Evolutionary conservation across 176 grass and related monocot genomes (phyloP), one percentile per base, ranked within the genome.

Genomic region (Paspalum vaginatum): DNA sequence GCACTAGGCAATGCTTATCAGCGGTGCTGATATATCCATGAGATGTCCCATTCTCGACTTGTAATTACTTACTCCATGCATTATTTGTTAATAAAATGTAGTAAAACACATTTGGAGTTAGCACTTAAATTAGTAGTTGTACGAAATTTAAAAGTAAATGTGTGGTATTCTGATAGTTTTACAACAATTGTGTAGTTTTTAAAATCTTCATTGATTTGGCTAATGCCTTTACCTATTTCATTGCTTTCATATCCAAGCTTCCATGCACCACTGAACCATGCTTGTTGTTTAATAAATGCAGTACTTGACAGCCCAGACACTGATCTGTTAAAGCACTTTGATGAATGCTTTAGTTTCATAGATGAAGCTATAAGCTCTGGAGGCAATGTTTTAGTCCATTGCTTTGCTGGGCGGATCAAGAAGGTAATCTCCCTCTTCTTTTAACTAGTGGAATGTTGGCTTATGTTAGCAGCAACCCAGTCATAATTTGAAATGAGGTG

Each of bases 371-470:
- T 80, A 56, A 84, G 38, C 45, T 39, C 81, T 62, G 90, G 96
- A 80, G 92, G 88, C 55, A 86, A 79, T 55, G 86, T 91, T 27
- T 74, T 98, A 57, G 90, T 98, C 75, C 96, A 98, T 89, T 98
- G 96, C 86, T 98, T 91, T 93, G 96, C 90, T 20, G 96, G 96
- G 76, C 84, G 86, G 75, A n/a, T 99, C 96, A 15, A 94, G 90
- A 85, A 99, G 96, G 96, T 98, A 87, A 83, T 60, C 13, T 45
- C 41, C 61, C 17, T 66, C 77, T 66, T 6, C 6, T 49, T 42
- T 64, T 18, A 81, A 40, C 46, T 50, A 56, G 63, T 76, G 70
- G 14, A 65, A 25, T 72, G 24, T 26, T 27, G 52, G 12, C 12
- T 51, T 75, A 40, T 69, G 43, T 69, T 72, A 66, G 47, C 22